Evolutionary conservation across 139 green algal species (phyloP).

Genomic region (Chlamydomonas applanata): DNA sequence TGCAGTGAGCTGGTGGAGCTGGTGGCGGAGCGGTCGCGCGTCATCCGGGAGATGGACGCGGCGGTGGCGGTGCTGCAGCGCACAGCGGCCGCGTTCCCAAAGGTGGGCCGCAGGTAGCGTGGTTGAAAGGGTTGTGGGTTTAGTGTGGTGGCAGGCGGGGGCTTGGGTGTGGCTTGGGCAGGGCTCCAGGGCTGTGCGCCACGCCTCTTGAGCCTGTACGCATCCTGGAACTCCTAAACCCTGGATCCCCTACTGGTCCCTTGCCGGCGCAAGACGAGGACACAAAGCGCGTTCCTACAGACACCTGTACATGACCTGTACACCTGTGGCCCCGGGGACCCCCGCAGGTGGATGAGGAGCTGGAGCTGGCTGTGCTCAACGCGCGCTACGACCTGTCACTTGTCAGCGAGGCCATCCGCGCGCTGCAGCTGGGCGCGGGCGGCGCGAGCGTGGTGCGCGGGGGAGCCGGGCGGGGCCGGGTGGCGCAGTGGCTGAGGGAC

Average conservation of each 20-base stretch:
- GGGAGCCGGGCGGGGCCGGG: too few relatives aligned
- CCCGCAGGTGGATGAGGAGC: constrained; percentile 23
- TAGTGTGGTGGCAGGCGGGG: too few relatives aligned
- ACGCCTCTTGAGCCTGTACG: neutral
- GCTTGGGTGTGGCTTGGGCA: too few relatives aligned
- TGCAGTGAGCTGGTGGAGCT: constrained; percentile 29
- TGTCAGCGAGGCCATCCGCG: constrained; percentile 19
- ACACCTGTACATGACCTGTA: neutral
- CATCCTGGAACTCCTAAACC: neutral
- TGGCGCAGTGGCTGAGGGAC: too few relatives aligned
- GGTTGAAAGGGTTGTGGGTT: neutral
- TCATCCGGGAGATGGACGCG: constrained; percentile 11
- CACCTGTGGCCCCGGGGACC: neutral
- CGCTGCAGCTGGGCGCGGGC: constrained; percentile 5
- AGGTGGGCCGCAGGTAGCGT: neutral
- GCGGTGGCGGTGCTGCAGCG: constrained; percentile 36
- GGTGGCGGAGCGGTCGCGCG: constrained; percentile 27
- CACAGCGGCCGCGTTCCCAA: constrained; percentile 11
- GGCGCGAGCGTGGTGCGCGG: constrained; percentile 10
- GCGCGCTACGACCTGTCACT: constrained; percentile 16
- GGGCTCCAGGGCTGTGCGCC: too few relatives aligned
- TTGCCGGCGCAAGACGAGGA: too few relatives aligned
- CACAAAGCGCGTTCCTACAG: neutral
- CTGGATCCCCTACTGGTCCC: too few relatives aligned
- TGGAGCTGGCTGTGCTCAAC: constrained; percentile 28